Evolutionary conservation across 73 alveolate genomes (phyloP).

Genomic region (Paramecium tetraurelia): DNA sequence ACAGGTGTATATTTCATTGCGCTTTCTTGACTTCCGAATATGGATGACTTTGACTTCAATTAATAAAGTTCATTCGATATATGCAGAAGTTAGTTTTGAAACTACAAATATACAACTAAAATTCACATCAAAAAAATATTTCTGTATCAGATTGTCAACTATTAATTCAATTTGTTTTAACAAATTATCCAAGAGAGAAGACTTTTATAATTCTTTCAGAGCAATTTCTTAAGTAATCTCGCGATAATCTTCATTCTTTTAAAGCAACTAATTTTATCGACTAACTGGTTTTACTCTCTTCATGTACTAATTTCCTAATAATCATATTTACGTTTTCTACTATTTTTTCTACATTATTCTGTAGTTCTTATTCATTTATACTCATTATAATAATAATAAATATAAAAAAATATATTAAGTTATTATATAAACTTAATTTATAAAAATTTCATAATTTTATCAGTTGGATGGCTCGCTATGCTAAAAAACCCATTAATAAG

Average conservation of each 20-base stretch:
- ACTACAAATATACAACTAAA: neutral
- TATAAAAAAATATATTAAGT: neutral
- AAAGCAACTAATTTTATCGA: neutral
- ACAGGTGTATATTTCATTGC: neutral
- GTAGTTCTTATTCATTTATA: neutral
- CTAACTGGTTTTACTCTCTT: neutral
- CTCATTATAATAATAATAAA: neutral
- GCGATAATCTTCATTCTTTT: neutral
- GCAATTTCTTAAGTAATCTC: neutral
- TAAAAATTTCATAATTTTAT: neutral
- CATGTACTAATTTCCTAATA: neutral
- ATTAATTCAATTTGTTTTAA: neutral
- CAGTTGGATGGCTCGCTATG: slow-evolving; percentile 49
- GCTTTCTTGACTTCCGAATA: neutral
- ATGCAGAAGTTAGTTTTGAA: neutral
- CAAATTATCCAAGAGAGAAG: neutral
- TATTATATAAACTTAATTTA: neutral
- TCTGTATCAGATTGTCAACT: neutral
- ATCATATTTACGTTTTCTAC: neutral
- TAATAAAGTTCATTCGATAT: neutral
- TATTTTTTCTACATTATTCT: neutral
- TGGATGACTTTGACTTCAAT: neutral
- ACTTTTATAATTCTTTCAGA: neutral
- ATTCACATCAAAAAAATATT: neutral
- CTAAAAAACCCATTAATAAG: slow-evolving; percentile 26